These are phyloP conservation scores for Seminavis robusta DNA, from an alignment of 108 stramenopile species.

Conservation along the genomic window DNA sequence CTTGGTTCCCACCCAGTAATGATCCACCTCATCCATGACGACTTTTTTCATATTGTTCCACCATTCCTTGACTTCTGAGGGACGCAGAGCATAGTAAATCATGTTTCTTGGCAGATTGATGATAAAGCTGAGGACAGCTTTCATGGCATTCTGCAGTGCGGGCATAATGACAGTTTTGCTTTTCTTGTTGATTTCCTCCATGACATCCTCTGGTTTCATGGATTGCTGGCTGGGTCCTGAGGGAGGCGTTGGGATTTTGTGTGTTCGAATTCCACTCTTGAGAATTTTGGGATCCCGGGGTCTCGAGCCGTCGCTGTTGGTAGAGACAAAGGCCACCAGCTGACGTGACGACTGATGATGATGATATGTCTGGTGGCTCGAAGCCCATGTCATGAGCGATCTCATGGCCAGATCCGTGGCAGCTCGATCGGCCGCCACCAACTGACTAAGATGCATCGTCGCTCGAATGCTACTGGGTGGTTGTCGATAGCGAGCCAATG, in stretches of 20 bases:
- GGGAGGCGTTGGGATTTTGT: constrained; percentile 38
- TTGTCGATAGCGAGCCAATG: no score
- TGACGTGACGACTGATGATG: no score
- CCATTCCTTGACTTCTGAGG: constrained; percentile 50
- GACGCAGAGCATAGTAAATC: constrained; percentile 61
- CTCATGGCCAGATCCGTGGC: no score
- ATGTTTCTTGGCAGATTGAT: constrained; percentile 57
- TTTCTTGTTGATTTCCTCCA: constrained; percentile 8
- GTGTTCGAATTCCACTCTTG: constrained; percentile 7
- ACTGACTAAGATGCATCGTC: no score
- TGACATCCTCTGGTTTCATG: constrained; percentile 1
- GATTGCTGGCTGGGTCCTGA: constrained; percentile 4
- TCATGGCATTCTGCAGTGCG: constrained; percentile 19
- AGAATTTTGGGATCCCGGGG: no score
- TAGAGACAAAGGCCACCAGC: no score
- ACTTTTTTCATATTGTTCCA: constrained; percentile 60
- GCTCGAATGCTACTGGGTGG: no score
- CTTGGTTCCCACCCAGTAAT: constrained; percentile 96
- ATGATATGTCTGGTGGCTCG: no score
- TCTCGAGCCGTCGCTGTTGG: no score
- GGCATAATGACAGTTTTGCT: constrained; percentile 12
- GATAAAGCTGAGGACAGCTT: constrained; percentile 35
- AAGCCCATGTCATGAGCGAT: no score
- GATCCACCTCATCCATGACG: constrained; percentile 80
- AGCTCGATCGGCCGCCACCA: no score